Conservation (phyloP, 2,329 filamentous ascomycete species). For the Corniculantispora saksenae region DNA sequence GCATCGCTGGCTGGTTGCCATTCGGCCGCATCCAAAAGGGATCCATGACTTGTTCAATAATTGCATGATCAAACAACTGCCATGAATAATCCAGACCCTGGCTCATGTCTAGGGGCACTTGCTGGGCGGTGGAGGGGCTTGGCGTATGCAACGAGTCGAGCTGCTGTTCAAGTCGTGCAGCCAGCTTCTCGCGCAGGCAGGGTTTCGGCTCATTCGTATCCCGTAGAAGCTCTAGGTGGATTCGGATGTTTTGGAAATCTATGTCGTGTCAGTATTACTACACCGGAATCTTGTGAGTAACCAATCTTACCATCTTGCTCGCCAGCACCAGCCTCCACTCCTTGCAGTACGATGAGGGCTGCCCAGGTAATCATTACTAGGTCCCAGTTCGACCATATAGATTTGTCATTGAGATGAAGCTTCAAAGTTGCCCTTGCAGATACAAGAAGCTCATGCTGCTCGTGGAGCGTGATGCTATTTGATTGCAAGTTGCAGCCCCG, state of each 20-base stretch:
- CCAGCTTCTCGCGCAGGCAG: slow-evolving; percentile 28
- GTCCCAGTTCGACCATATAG: slow-evolving; percentile 47
- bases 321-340: slow-evolving; percentile 40
- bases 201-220: slow-evolving; percentile 32
- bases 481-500: slow-evolving; percentile 41
- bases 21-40: slow-evolving; percentile 17
- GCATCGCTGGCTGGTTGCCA: neutral
- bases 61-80: slow-evolving; percentile 25
- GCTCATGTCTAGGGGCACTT: slow-evolving; percentile 20
- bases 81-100: slow-evolving; percentile 24
- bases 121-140: slow-evolving; percentile 19
- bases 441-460: slow-evolving; percentile 42
- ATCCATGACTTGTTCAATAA: slow-evolving; percentile 20
- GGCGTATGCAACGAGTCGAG: slow-evolving; percentile 29
- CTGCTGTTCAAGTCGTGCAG: slow-evolving; percentile 29
- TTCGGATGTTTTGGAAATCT: slow-evolving; percentile 30
- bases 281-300: neutral
- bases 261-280: neutral
- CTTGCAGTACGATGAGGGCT: slow-evolving; percentile 44
- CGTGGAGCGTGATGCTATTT: slow-evolving; percentile 38
- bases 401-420: slow-evolving; percentile 40
- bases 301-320: slow-evolving; percentile 37
- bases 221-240: slow-evolving; percentile 32
- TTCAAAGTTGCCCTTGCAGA: slow-evolving; percentile 43
- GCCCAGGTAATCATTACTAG: slow-evolving; percentile 47